These are phyloP conservation scores for Fusarium cicatricum DNA, from an alignment of 2,329 filamentous ascomycete genomes.

Conservation along the genomic window DNA sequence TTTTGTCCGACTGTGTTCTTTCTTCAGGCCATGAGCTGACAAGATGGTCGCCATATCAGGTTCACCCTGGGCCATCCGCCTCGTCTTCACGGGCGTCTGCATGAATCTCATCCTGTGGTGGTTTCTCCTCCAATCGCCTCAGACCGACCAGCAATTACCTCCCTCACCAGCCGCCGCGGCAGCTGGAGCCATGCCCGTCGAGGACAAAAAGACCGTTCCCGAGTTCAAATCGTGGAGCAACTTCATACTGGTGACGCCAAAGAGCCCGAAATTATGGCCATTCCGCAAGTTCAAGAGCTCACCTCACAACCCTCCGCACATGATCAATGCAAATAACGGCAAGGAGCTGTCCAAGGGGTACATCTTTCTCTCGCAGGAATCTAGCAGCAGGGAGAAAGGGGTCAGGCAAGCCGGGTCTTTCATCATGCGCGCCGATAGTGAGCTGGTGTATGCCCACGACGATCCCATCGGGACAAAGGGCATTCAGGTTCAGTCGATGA, in stretches of 20 bases:
- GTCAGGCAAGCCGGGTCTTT: conserved; percentile 23
- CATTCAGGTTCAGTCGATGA: conserved; percentile 40
- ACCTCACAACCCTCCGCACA: conserved; percentile 33
- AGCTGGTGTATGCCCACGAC: conserved; percentile 42
- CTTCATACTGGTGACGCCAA: conserved; percentile 29
- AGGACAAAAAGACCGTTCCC: conserved; percentile 10
- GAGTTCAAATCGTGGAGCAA: conserved; percentile 29
- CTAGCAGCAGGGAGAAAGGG: conserved; percentile 4
- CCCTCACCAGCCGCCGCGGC: neutral
- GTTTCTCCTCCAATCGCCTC: conserved; percentile 1
- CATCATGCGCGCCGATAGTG: conserved; percentile 41
- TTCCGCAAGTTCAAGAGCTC: conserved; percentile 39
- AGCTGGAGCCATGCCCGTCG: neutral
- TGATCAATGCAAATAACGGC: conserved; percentile 27
- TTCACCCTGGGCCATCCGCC: conserved; percentile 25
- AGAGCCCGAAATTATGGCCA: conserved; percentile 17
- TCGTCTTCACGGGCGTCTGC: conserved; percentile 8
- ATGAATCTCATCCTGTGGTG: conserved; percentile 22
- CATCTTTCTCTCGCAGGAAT: conserved; percentile 39
- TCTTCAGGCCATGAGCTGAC: neutral
- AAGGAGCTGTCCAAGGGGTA: conserved; percentile 38
- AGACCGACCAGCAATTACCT: conserved; percentile 1
- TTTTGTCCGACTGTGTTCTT: neutral
- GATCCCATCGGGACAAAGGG: conserved; percentile 28
- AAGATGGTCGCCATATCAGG: conserved; percentile 29